Evolutionary conservation across 129 eudicot genomes (phyloP).

Genomic region (Flaveria sonorensis): DNA sequence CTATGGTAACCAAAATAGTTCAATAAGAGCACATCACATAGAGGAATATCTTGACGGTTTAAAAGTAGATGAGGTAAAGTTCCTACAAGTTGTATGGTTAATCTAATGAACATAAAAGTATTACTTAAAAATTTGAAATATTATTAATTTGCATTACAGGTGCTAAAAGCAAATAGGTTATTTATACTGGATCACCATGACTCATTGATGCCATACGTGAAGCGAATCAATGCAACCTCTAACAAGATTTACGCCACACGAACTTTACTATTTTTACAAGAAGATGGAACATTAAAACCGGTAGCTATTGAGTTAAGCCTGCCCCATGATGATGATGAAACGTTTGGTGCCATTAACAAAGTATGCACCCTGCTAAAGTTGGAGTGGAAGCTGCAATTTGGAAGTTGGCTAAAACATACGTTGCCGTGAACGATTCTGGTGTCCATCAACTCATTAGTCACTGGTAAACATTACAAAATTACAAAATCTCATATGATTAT

Average conservation of each 20-base stretch:
- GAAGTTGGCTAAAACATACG: constrained; percentile 59
- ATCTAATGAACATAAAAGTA: not conserved
- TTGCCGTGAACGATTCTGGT: constrained; percentile 54
- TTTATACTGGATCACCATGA: constrained; percentile 58
- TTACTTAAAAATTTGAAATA: not conserved
- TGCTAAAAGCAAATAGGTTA: constrained; percentile 32
- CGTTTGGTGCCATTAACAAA: constrained; percentile 34
- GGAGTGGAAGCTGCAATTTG: constrained; percentile 47
- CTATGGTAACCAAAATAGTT: constrained; percentile 57
- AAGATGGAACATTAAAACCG: constrained; percentile 52
- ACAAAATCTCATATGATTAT: not conserved
- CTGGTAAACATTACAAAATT: constrained; percentile 26
- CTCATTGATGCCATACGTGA: constrained; percentile 45
- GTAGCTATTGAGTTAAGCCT: constrained; percentile 56
- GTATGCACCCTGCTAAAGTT: constrained; percentile 42
- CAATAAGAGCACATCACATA: constrained; percentile 42
- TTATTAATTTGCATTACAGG: constrained; percentile 25
- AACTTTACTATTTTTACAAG: constrained; percentile 44
- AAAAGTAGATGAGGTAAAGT: constrained; percentile 44
- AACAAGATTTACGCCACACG: constrained; percentile 54
- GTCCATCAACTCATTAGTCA: constrained; percentile 57
- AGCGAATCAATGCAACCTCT: constrained; percentile 41
- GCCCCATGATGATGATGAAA: constrained; percentile 41
- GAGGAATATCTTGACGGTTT: constrained; percentile 42
- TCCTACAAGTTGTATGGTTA: not conserved